Base-by-base conservation (phyloP, 148 eudicot genomes). In the Limonium bicolor region DNA sequence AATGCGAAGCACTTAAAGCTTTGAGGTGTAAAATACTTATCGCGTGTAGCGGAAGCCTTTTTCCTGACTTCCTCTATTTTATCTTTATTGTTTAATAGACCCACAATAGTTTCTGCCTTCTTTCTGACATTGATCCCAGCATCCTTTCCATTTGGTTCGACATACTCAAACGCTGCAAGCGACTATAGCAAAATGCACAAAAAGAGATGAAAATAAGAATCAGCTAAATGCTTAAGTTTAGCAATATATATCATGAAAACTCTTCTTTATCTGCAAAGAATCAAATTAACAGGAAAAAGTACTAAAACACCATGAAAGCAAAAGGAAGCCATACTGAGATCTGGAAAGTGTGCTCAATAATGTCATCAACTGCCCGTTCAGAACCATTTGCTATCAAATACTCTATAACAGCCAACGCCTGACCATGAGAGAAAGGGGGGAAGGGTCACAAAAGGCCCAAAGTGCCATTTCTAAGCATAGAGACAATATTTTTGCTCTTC, bases 311-410 rank as follows among this genome's bases (percentile, higher is more conserved):
- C n/a, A 33, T 9, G 14, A 35, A 18, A n/a, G 20, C 36, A 14
- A 26, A 28, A 18, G 20, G 31, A 23, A 48, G 18, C 54, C 77
- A 25, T 78, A 90, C 99, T 11, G 95, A 85, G 56, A 90, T 90
- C 69, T 90, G 88, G 58, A 65, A 90, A 29, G 95, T 90, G 67
- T 85, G 99, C 48, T 90, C 95, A 42, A 85, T 64, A 36, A 90
- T 85, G 67, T 90, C 99, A 71, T 90, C 99, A 58, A 90, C 88
- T 35, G 99, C 85, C 53, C 95, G 94, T 43, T 90, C 99, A 55
- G 99, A 73, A 65, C 99, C 99, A 73, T 90, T 73, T 19, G 76
- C 75, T 50, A 85, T 78, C 77, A 90, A 78, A 71, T 90, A 84
- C 75, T 84, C 99, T 56, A 90, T 80, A 47, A 86, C 96, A 58